These are phyloP conservation scores for Botrytis squamosa DNA, from an alignment of 2,329 filamentous ascomycete genomes.

Conservation along the genomic window DNA sequence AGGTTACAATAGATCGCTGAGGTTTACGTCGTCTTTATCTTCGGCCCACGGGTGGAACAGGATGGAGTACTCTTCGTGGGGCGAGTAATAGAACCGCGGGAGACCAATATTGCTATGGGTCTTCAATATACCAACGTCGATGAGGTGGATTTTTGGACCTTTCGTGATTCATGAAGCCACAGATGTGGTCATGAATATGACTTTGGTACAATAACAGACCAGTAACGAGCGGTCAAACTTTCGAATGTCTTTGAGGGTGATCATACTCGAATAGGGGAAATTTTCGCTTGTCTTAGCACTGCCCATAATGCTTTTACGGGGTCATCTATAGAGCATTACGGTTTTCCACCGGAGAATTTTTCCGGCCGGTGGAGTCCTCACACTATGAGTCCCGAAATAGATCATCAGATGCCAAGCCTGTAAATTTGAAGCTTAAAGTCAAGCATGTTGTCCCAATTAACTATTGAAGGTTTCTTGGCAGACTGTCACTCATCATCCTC, in stretches of 20 bases:
- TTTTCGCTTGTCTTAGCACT: not conserved
- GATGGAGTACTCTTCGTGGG: not conserved
- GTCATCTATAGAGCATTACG: not conserved
- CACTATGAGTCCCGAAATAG: not conserved
- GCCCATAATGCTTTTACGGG: not conserved
- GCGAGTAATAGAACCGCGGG: not conserved
- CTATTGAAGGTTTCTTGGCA: not conserved
- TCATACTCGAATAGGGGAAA: not conserved
- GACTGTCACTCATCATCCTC: not conserved
- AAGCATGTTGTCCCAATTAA: not conserved
- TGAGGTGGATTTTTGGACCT: not conserved
- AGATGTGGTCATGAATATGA: not conserved
- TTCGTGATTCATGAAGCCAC: not conserved
- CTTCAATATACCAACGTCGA: not conserved
- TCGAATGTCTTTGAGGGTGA: not conserved
- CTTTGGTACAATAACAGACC: not conserved
- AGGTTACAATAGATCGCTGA: not conserved
- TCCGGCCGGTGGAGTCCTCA: not conserved
- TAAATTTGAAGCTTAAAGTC: not conserved
- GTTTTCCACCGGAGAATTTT: not conserved
- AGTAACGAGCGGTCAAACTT: not conserved
- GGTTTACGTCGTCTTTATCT: not conserved
- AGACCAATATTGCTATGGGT: not conserved
- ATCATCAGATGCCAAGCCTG: not conserved
- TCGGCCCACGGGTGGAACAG: no score